A percentile compares a stretch with the other conserved stretches of the same genome.
phyloP scores from a whole-genome alignment of 352 stramenopile species.

The Pythium insidiosum region DNA sequence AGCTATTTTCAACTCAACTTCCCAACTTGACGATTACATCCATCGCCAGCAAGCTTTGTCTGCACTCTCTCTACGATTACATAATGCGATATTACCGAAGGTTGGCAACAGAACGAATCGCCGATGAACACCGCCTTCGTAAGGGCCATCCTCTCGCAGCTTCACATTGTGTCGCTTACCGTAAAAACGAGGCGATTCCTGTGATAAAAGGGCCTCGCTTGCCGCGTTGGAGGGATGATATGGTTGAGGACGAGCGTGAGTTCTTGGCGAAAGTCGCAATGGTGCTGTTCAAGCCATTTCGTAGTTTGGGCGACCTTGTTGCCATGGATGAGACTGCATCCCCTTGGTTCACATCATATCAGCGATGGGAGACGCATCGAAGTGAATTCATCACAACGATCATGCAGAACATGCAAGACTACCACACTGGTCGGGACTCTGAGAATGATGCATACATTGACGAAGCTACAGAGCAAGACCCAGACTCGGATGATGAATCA shows the following conservation, averaged over 20 bases:
- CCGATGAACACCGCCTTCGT: background rate
- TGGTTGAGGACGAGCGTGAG: background rate
- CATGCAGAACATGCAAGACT: constrained; percentile 10
- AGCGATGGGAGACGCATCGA: background rate
- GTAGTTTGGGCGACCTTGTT: background rate
- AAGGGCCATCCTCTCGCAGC: background rate
- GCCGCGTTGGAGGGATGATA: background rate
- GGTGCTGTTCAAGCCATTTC: constrained; percentile 2
- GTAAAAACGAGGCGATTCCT: background rate
- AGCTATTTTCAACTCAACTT: background rate
- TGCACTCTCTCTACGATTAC: background rate
- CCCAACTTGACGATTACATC: constrained; percentile 2
- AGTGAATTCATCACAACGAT: background rate
- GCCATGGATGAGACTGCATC: background rate
- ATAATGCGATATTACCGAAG: background rate
- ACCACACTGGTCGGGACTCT: background rate
- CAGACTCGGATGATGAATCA: background rate
- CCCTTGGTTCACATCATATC: background rate
- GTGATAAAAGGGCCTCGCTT: background rate
- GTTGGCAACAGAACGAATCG: background rate
- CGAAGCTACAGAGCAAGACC: background rate
- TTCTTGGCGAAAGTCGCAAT: background rate
- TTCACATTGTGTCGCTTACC: background rate
- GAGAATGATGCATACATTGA: background rate
- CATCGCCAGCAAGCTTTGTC: background rate